phyloP scores from a whole-genome alignment of 2,329 filamentous ascomycete genomes.

The Aspergillus udagawae region DNA sequence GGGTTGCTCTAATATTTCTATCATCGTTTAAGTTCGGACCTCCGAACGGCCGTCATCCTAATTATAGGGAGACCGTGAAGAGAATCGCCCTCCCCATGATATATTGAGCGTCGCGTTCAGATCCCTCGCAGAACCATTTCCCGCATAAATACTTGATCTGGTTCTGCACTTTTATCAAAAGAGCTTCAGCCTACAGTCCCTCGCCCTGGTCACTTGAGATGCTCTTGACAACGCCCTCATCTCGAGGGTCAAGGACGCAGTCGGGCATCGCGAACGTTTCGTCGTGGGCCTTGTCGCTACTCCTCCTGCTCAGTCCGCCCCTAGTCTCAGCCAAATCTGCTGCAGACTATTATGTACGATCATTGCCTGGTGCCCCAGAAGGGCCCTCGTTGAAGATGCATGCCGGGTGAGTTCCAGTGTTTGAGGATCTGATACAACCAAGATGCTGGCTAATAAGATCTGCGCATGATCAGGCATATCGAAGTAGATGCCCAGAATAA shows the following conservation, averaged over 20 bases:
- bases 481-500: conserved; percentile 81
- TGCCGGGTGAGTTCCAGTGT: conserved; percentile 68
- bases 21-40: not conserved
- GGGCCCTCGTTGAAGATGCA: conserved; percentile 90
- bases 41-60: not conserved
- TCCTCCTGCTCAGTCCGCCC: conserved; percentile 22
- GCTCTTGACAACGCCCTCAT: conserved; percentile 14
- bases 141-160: not conserved
- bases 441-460: not conserved
- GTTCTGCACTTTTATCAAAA: not conserved
- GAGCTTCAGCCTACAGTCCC: not conserved
- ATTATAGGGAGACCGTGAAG: not conserved
- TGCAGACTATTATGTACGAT: conserved; percentile 84
- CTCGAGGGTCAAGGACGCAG: conserved; percentile 10
- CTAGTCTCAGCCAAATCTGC: conserved; percentile 51
- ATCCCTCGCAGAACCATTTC: conserved; percentile 11
- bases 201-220: conserved; percentile 8
- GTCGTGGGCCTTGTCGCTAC: conserved; percentile 24
- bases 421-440: not conserved
- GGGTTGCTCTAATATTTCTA: not conserved
- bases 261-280: conserved; percentile 14
- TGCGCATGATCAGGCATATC: conserved; percentile 64
- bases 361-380: conserved; percentile 77
- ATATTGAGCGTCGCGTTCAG: conserved; percentile 5
- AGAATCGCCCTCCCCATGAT: conserved; percentile 10